Conservation (phyloP, 257 asterid species). For the Thymus quinquecostatus region DNA sequence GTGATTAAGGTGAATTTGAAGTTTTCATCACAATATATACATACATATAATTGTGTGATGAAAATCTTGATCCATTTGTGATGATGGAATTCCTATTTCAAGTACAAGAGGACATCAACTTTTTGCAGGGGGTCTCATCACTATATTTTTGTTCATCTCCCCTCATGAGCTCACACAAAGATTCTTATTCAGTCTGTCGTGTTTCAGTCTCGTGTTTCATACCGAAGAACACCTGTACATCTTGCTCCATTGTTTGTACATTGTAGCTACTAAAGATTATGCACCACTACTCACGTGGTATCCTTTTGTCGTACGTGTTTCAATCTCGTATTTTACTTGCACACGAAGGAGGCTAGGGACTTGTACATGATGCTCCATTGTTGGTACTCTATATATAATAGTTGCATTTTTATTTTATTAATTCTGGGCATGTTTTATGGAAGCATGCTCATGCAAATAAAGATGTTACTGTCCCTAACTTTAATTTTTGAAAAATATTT, state of each 20-base stretch:
- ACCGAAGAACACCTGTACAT: background rate
- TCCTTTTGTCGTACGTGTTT: background rate
- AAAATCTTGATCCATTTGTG: background rate
- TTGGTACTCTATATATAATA: background rate
- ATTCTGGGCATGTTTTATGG: constrained; percentile 19
- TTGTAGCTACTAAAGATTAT: background rate
- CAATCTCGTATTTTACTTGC: background rate
- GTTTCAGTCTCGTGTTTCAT: constrained; percentile 7
- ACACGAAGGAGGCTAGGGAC: too few species aligned
- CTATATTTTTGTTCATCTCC: constrained; percentile 8
- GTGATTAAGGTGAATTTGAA: background rate
- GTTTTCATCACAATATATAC: background rate
- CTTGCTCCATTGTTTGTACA: background rate
- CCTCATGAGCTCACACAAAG: constrained; percentile 17
- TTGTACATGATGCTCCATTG: too few species aligned
- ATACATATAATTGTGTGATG: constrained; percentile 21
- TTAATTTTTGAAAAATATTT: constrained; percentile 28
- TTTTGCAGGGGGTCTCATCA: constrained; percentile 28
- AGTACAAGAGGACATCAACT: constrained; percentile 29
- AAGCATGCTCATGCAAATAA: constrained; percentile 48
- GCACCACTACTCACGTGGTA: too few species aligned
- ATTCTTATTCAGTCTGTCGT: constrained; percentile 6
- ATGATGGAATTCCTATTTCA: background rate
- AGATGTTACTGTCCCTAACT: constrained; percentile 41
- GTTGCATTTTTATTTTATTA: background rate